These are phyloP conservation scores for Picea sitchensis DNA, from an alignment of 75 land plant genomes.

Conservation along the genomic window DNA sequence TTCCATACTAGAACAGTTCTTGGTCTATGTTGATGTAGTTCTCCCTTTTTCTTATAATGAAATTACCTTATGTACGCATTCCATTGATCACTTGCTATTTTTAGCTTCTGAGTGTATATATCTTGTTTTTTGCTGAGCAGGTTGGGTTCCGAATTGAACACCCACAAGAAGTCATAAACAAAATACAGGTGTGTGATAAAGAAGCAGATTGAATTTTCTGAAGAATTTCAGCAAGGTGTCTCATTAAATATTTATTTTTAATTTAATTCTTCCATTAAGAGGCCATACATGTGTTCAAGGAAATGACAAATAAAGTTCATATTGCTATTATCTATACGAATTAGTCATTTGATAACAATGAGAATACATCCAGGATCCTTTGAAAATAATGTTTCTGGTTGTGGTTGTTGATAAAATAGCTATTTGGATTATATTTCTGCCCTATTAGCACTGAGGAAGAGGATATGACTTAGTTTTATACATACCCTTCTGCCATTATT, in stretches of 20 bases:
- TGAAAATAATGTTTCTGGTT: neutral
- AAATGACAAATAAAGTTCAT: neutral
- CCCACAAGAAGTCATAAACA: constrained; percentile 91
- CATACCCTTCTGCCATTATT: too few relatives aligned
- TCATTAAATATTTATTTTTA: neutral
- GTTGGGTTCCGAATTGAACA: constrained; percentile 96
- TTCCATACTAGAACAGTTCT: neutral
- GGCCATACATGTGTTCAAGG: neutral
- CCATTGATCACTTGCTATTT: neutral
- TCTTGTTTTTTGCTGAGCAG: constrained; percentile 25
- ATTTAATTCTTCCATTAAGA: neutral
- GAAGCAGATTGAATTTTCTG: neutral
- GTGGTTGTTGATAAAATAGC: neutral
- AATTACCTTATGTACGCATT: neutral
- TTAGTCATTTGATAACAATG: neutral
- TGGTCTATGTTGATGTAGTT: neutral
- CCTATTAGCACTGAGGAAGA: too few relatives aligned
- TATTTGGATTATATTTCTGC: too few relatives aligned
- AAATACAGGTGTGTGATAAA: constrained; percentile 63
- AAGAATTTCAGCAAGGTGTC: neutral
- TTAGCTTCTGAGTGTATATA: neutral
- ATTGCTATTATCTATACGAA: neutral
- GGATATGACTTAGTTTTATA: too few relatives aligned
- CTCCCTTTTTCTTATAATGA: neutral
- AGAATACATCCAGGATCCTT: neutral